These are phyloP conservation scores for Neonectria faginata DNA, from an alignment of 2,329 filamentous ascomycete genomes.

Conservation along the genomic window DNA sequence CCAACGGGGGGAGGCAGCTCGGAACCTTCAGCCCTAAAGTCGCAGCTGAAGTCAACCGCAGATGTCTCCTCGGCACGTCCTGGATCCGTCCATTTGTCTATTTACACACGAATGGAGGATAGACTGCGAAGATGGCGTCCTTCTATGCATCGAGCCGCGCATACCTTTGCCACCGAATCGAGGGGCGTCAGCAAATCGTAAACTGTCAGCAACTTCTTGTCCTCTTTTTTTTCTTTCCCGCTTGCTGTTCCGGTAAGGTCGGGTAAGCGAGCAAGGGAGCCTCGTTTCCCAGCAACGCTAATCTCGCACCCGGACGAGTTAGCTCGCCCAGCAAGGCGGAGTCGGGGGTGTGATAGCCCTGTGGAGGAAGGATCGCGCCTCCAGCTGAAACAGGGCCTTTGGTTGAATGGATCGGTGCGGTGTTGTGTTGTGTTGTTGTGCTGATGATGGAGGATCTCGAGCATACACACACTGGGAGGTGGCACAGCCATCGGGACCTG, in stretches of 20 bases:
- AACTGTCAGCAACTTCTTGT: background rate
- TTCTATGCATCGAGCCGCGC: background rate
- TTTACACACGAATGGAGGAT: too few species aligned
- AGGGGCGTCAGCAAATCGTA: background rate
- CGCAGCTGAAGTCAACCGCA: slow-evolving; percentile 1
- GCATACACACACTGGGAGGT: too few species aligned
- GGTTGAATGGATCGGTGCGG: too few species aligned
- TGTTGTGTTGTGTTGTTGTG: too few species aligned
- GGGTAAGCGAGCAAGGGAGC: slow-evolving; percentile 7
- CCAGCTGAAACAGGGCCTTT: slow-evolving; percentile 24
- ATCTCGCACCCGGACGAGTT: slow-evolving; percentile 28
- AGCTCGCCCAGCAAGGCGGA: slow-evolving; percentile 30
- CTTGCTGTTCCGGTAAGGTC: slow-evolving; percentile 9
- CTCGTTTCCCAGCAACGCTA: slow-evolving; percentile 21
- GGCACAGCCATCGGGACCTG: too few species aligned
- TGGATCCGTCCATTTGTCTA: background rate
- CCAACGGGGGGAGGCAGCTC: background rate
- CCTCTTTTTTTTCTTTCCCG: too few species aligned
- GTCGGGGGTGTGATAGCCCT: slow-evolving; percentile 6
- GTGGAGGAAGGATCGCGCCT: slow-evolving; percentile 19
- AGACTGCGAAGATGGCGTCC: background rate
- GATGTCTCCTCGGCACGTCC: background rate
- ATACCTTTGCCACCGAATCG: background rate
- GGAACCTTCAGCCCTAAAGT: background rate
- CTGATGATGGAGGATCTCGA: too few species aligned